Base-by-base conservation (phyloP, 441 rosid species). In the California macrophylla region DNA sequence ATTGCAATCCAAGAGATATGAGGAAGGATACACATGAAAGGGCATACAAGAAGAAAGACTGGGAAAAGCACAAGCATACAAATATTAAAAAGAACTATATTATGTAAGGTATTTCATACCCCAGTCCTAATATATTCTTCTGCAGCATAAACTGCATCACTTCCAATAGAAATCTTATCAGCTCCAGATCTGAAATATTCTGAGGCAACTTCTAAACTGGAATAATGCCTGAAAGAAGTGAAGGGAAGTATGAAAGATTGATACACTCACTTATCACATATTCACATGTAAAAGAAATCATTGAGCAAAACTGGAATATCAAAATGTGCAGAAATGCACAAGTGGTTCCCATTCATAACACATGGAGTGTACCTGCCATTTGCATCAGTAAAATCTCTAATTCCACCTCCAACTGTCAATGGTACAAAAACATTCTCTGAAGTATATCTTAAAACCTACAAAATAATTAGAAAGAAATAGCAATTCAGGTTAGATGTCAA, bases 111-210 rank as follows among this genome's bases (percentile, higher is more conserved):
- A 66, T 30, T 69, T 69, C 89, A 67, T 85, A 92, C 98, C 75
- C 89, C 82, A 21, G 99, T 87, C 84, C 82, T 89, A 32, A 87
- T 32, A 78, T 86, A 92, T 78, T 90, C 96, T 72, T 94, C 99
- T 4, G 97, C 98, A 54, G 90, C 88, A 74, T 86, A 87, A 73
- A 94, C 97, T 20, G 98, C 98, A 76, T 94, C 99, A 80, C 96
- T 94, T 81, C 98, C 99, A 61, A 94, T 84, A 69, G 99, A 94
- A 34, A 94, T 83, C 76, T 94, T 92, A 80, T 94, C 99, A 56
- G 99, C 98, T 32, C 99, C 98, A 2, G 99, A 90, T 84, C 97
- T 85, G 76, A 94, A 94, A 83, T 94, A 90, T 78, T 94, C 97
- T 47, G 98, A 84, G 77, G 98, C 99, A 78, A 94, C 99, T 80